These are phyloP conservation scores for Fusarium oligoseptatum DNA, from an alignment of 2,329 filamentous ascomycete genomes.

Conservation along the genomic window DNA sequence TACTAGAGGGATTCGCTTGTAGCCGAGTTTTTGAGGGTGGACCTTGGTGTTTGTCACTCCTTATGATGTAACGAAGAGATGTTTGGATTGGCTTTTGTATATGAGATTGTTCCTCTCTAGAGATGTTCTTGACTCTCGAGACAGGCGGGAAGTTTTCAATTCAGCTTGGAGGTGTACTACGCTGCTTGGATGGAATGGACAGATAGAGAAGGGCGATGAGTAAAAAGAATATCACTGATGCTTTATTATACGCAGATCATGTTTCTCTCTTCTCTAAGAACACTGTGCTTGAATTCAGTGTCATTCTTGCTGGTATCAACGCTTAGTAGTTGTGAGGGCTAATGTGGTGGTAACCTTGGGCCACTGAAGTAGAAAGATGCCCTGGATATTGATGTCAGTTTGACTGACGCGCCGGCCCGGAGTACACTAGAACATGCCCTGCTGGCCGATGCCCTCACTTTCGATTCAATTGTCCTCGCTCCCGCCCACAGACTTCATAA, in stretches of 20 bases:
- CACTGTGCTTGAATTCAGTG: not conserved
- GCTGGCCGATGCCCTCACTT: not conserved
- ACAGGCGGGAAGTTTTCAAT: not conserved
- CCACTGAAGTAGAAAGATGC: not conserved
- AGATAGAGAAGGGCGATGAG: not conserved
- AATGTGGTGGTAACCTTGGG: not conserved
- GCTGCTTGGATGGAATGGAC: not conserved
- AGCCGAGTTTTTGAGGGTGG: not conserved
- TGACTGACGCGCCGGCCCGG: not conserved
- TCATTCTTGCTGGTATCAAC: not conserved
- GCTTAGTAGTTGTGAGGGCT: not conserved
- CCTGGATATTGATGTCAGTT: not conserved
- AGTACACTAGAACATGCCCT: not conserved
- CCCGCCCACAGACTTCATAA: not conserved
- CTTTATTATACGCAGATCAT: not conserved
- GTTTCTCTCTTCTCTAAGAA: not conserved
- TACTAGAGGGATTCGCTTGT: not conserved
- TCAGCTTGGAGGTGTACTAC: not conserved
- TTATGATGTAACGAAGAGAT: not conserved
- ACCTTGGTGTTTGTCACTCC: not conserved
- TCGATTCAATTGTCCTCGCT: not conserved
- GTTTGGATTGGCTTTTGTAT: not conserved
- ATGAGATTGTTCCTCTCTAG: not conserved
- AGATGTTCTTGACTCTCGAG: not conserved
- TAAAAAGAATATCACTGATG: not conserved